Evolutionary conservation across 345 rosid genomes (phyloP), one percentile per base, ranked within the genome.

Genomic region (Eucalyptus pauciflora): DNA sequence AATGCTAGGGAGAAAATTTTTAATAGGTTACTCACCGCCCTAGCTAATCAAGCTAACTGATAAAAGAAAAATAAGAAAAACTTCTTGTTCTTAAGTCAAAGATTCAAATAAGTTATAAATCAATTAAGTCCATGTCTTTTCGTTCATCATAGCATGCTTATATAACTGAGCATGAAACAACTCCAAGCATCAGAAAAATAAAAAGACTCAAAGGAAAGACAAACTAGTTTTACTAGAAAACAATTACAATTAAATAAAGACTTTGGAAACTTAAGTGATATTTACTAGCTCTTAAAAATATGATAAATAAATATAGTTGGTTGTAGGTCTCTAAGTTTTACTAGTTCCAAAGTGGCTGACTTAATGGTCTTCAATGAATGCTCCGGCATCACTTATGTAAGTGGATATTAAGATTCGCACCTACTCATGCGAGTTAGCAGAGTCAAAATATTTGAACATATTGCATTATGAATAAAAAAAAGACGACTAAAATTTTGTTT

Each of bases 391-490:
- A 52, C 31, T 69, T 33, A 69, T 17, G 43, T 7, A 8, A 69
- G 45, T 33, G 25, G 24, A 33, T 16, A 18, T 71, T 17, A 20
- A 71, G 81, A 17, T 33, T 71, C 4, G 25, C 45, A 71, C 3
- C 7, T 17, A 71, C 10, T n/a, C n/a, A 3, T 33, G 43, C 11
- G 25, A 33, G 11, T 71, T 5, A 33, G 45, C 5, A 9, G 6
- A 33, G 80, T 33, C 80, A 25, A 33, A 10, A 33, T 5, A 71
- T 33, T 33, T 71, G 81, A 71, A 17, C 9, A 33, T 71, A 9
- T 33, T 33, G 13, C 11, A 41, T 18, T 5, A 9, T 1, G 4
- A 1, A 8, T 5, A 5, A 4, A 3, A 14, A 16, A 15, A 10
- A 67, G 3, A 24, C 18, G 5, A 31, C 79, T 31, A 4, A 31